These are phyloP conservation scores for Plasmodium malariae DNA, from an alignment of 169 alveolate species.

Conservation along the genomic window DNA sequence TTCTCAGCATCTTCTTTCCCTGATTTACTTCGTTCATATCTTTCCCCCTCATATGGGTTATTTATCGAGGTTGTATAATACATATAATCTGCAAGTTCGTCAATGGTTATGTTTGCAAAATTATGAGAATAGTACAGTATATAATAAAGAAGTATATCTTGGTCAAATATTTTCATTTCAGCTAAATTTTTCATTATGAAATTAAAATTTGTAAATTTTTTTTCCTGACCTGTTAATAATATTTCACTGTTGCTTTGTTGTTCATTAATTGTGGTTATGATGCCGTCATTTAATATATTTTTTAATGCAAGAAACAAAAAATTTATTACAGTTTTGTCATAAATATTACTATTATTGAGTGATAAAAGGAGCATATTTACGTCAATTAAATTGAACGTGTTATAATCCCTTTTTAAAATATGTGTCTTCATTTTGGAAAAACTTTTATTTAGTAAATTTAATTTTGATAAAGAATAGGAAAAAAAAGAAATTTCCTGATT, in stretches of 20 bases:
- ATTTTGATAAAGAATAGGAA: slow-evolving; percentile 45
- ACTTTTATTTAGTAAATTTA: slow-evolving; percentile 25
- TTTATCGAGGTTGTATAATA: slow-evolving; percentile 39
- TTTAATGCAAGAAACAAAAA: slow-evolving; percentile 32
- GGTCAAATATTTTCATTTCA: slow-evolving; percentile 68
- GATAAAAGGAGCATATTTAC: slow-evolving; percentile 50
- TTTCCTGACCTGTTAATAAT: not conserved
- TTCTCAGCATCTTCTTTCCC: not conserved
- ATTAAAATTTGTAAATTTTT: slow-evolving; percentile 23
- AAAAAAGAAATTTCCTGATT: slow-evolving; percentile 65
- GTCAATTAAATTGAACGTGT: slow-evolving; percentile 25
- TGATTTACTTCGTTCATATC: not conserved
- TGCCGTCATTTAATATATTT: slow-evolving; percentile 1
- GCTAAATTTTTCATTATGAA: slow-evolving; percentile 42
- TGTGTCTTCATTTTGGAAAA: slow-evolving; percentile 24
- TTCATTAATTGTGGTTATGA: not conserved
- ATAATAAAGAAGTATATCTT: slow-evolving; percentile 28
- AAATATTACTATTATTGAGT: slow-evolving; percentile 42
- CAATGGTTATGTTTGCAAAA: not conserved
- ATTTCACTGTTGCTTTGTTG: not conserved
- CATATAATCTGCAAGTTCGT: slow-evolving; percentile 29
- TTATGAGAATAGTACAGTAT: slow-evolving; percentile 22
- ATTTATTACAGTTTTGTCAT: slow-evolving; percentile 26
- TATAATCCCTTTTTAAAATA: slow-evolving; percentile 28
- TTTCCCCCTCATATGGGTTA: not conserved